Conservation (phyloP, 2,329 filamentous ascomycete species). For the Exophiala sideris region DNA sequence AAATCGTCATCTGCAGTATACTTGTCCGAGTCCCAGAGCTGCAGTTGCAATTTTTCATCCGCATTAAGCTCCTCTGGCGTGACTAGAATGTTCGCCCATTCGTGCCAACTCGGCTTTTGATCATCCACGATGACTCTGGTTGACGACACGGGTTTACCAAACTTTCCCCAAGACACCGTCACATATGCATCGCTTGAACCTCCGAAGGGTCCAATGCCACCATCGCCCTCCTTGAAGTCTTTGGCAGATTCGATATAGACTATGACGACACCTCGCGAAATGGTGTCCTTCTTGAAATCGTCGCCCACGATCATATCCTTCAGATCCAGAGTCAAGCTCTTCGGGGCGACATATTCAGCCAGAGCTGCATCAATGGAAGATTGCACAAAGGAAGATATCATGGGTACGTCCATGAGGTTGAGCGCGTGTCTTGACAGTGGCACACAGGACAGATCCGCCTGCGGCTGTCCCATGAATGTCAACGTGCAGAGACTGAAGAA, state of each 20-base stretch:
- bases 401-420: slow-evolving; percentile 71
- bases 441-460: slow-evolving; percentile 66
- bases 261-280: slow-evolving; percentile 61
- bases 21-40: slow-evolving; percentile 74
- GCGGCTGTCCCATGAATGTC: slow-evolving; percentile 72
- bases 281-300: slow-evolving; percentile 74
- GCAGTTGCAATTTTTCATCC: slow-evolving; percentile 64
- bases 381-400: slow-evolving; percentile 73
- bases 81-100: slow-evolving; percentile 67
- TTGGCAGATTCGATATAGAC: slow-evolving; percentile 64
- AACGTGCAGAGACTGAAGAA: slow-evolving; percentile 73
- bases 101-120: slow-evolving; percentile 68
- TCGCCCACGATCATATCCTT: slow-evolving; percentile 76
- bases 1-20: slow-evolving; percentile 71
- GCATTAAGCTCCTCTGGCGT: slow-evolving; percentile 70
- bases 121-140: slow-evolving; percentile 64
- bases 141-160: slow-evolving; percentile 65
- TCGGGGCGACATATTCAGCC: slow-evolving; percentile 72
- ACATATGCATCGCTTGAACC: slow-evolving; percentile 69
- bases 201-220: slow-evolving; percentile 57
- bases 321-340: slow-evolving; percentile 68
- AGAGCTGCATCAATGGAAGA: slow-evolving; percentile 70
- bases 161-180: slow-evolving; percentile 73
- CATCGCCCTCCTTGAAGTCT: slow-evolving; percentile 69
- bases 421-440: slow-evolving; percentile 66